Percentiles rank a stretch among this genome's conserved stretches.
These are phyloP conservation scores for Epichloe brachyelytri DNA, from an alignment of 2,329 filamentous ascomycete species.

Conservation along the genomic window DNA sequence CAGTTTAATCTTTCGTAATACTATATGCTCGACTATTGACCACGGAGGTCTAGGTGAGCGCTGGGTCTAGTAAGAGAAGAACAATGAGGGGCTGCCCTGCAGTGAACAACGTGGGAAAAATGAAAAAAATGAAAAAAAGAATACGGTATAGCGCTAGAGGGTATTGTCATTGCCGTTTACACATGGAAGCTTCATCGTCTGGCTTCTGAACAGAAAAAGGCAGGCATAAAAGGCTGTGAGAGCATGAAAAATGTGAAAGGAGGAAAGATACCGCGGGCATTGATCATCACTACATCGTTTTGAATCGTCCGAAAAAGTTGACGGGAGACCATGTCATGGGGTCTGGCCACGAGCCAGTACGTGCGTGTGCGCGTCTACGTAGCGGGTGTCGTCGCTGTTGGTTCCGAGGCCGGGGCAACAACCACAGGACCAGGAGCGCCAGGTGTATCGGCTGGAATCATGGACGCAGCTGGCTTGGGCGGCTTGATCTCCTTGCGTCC, in stretches of 20 bases:
- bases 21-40: too few relatives aligned
- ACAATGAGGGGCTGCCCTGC: not conserved
- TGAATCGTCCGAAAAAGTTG: not conserved
- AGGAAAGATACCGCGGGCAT: not conserved
- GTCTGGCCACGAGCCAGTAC: not conserved
- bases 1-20: too few relatives aligned
- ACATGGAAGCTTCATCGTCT: not conserved
- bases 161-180: slow-evolving; percentile 3
- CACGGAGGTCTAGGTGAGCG: too few relatives aligned
- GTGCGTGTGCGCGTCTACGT: not conserved
- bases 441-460: slow-evolving; percentile 11
- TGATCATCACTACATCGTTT: not conserved
- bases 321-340: not conserved
- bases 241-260: too few relatives aligned
- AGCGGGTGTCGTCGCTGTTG: not conserved
- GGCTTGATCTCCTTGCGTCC: slow-evolving; percentile 53
- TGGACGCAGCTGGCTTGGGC: slow-evolving; percentile 3
- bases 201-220: not conserved
- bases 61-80: too few relatives aligned
- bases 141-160: slow-evolving; percentile 1
- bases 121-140: not conserved
- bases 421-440: slow-evolving; percentile 11
- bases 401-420: slow-evolving; percentile 9
- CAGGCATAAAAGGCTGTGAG: not conserved
- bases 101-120: not conserved